Evolutionary conservation across 2,329 filamentous ascomycete genomes (phyloP), one percentile per base, ranked within the genome.

Genomic region (Xylaria arbuscula): DNA sequence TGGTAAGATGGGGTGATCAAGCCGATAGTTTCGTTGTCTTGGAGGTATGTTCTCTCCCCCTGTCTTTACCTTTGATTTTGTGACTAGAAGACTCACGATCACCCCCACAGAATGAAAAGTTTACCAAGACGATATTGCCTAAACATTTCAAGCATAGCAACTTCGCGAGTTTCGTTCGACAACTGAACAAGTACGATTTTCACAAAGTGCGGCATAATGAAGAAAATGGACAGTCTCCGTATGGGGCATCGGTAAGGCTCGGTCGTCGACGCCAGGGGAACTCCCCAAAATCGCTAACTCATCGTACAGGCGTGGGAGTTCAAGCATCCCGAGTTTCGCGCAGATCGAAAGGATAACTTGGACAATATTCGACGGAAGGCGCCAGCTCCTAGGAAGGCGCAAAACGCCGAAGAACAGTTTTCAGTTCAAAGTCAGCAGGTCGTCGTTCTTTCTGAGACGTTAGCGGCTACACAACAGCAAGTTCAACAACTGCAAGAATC

Each of bases 321-420:
- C 79, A 97, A 96, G 79, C 96, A 99, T 77, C 95, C 95, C 13
- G 94, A 97, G 76, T 99, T 99, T 83, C 92, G 94, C 75, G 91
- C 92, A 72, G 95, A 98, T 81, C 97, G 95, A 81, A 98, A 98
- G 80, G 94, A 98, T 78, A 96, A 94, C 54, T 86, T 99, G 56
- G 96, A 99, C 77, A 98, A 98, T 74, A 99, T 99, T 76, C 90
- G 94, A 76, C 88, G 96, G 74, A 99, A 99, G 82, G 95, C 96
- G 2, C 96, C 96, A 0, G 94, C 95, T 1, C 93, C 95, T 2
- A 87, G 95, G 72, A 98, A 98, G 78, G 81, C 86, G 2, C 87
- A 88, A 72, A 82, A 83, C 11, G 79, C 84, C 19, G 91, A 90
- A 65, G 94, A 97, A 61, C 87, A 92, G 54, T 90, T 92, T 65